phyloP scores from a whole-genome alignment of 2,329 filamentous ascomycete genomes.

The Penicillium brasilianum region DNA sequence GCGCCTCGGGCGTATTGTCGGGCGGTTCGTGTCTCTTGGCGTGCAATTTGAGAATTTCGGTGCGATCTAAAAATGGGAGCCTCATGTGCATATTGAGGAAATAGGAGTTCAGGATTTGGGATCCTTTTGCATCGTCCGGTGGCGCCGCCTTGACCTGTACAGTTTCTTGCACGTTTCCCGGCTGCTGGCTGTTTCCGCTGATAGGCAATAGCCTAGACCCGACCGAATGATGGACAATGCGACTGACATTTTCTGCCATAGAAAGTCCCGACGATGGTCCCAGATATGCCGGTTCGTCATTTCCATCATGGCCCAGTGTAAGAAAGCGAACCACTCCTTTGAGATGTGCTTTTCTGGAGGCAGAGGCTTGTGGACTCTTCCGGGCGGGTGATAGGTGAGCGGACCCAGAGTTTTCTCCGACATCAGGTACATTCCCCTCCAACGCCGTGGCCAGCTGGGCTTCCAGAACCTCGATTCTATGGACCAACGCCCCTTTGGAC shows the following conservation, averaged over 20 bases:
- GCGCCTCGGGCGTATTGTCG: conserved; percentile 8
- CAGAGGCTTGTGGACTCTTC: background rate
- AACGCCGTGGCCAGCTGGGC: conserved; percentile 20
- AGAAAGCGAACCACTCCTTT: conserved; percentile 15
- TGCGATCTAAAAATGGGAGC: conserved; percentile 24
- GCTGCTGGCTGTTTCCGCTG: conserved; percentile 1
- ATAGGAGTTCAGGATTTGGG: conserved; percentile 25
- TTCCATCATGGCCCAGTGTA: conserved; percentile 3
- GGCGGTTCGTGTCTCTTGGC: conserved; percentile 7
- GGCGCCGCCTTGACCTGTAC: conserved; percentile 1
- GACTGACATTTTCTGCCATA: conserved; percentile 24
- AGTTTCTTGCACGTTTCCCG: background rate
- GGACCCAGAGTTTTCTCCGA: background rate
- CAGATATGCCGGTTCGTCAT: conserved; percentile 20
- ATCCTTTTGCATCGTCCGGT: conserved; percentile 22
- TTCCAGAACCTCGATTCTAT: conserved; percentile 29
- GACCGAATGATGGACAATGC: conserved; percentile 20
- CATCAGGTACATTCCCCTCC: background rate
- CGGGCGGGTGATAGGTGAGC: background rate
- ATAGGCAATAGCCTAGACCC: conserved; percentile 16
- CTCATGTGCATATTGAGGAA: conserved; percentile 30
- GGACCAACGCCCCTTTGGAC: conserved; percentile 32
- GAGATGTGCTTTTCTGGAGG: background rate
- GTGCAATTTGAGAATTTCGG: conserved; percentile 22
- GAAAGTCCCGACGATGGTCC: conserved; percentile 26